Conservation (phyloP, 805 yeast species). For the Debaryomyces hansenii region DNA sequence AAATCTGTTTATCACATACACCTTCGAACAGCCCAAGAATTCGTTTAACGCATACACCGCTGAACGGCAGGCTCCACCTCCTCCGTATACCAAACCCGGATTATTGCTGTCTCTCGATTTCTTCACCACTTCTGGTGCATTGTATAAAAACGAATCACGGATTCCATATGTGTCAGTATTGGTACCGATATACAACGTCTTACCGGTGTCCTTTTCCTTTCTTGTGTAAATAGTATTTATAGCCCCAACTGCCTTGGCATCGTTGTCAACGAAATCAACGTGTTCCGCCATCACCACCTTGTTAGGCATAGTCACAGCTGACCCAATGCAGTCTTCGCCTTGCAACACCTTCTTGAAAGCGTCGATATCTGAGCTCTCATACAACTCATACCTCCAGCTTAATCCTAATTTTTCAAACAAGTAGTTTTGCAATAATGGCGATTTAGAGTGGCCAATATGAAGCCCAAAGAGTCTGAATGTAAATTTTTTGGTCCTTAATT, state of each 20-base stretch:
- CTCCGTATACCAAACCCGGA: conserved; percentile 35
- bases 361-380: conserved; percentile 20
- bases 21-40: conserved; percentile 22
- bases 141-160: conserved; percentile 22
- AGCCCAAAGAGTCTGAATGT: conserved; percentile 19
- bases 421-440: conserved; percentile 27
- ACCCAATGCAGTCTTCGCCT: conserved; percentile 17
- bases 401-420: conserved; percentile 21
- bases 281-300: conserved; percentile 24
- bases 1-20: conserved; percentile 30
- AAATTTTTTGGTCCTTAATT: conserved; percentile 3
- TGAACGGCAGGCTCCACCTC: conserved; percentile 36
- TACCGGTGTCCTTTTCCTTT: conserved; percentile 9
- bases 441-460: conserved; percentile 21
- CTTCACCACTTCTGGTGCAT: conserved; percentile 5
- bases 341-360: conserved; percentile 14
- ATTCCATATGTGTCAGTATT: conserved; percentile 36
- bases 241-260: conserved; percentile 32
- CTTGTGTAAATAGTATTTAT: conserved; percentile 33
- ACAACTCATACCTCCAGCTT: conserved; percentile 21
- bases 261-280: conserved; percentile 26
- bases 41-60: conserved; percentile 29
- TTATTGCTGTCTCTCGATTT: conserved; percentile 1
- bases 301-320: conserved; percentile 35
- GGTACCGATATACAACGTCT: conserved; percentile 22